These are phyloP conservation scores for Bruguiera hainesii DNA, from an alignment of 441 rosid species.

Conservation along the genomic window DNA sequence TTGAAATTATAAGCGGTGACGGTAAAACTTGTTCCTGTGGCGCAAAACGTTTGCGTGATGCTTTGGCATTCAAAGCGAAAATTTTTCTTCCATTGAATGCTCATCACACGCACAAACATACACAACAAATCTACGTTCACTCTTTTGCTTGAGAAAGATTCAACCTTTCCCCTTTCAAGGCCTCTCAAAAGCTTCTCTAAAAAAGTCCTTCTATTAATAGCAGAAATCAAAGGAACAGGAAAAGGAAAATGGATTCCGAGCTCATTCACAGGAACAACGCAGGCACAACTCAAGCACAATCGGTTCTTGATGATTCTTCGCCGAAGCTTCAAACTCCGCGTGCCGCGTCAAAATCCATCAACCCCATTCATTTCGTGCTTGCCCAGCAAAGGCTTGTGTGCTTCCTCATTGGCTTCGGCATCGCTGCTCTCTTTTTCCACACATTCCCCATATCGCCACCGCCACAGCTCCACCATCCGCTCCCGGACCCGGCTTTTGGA, in stretches of 20 bases:
- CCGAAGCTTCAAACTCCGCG: not conserved
- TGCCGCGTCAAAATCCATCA: constrained; percentile 5
- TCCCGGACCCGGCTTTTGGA: not conserved
- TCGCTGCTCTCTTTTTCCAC: constrained; percentile 55
- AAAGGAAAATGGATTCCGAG: constrained; percentile 31
- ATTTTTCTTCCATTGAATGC: not conserved
- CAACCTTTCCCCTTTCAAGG: constrained; percentile 1
- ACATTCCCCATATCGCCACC: constrained; percentile 32
- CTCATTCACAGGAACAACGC: constrained; percentile 33
- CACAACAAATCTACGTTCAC: not conserved
- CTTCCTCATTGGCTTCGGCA: constrained; percentile 57
- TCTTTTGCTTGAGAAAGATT: constrained; percentile 10
- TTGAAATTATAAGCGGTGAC: no score
- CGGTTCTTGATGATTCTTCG: not conserved
- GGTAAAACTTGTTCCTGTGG: not conserved
- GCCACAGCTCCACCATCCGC: not conserved
- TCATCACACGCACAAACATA: not conserved
- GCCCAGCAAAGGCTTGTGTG: constrained; percentile 60
- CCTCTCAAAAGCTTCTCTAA: not conserved
- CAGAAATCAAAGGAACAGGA: not conserved
- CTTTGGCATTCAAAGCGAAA: not conserved
- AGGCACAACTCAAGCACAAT: constrained; percentile 3
- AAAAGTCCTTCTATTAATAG: not conserved
- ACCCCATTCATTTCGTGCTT: constrained; percentile 53
- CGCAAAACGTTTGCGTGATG: not conserved